Base-by-base conservation (phyloP, 441 rosid species). In the Iberis amara region DNA sequence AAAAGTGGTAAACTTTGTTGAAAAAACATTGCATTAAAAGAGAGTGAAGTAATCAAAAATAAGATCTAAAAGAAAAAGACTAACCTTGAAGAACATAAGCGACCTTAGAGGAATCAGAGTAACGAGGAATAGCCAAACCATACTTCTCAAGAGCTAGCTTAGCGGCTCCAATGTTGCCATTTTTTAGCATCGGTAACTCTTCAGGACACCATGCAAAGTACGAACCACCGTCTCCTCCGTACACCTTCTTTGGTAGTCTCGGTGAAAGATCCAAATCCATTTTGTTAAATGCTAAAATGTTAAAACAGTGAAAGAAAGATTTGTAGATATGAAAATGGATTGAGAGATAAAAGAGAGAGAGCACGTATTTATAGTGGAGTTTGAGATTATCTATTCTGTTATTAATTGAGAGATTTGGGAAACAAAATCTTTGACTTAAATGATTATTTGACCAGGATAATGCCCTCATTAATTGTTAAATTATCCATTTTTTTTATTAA, bases 1-100 rank as follows among this genome's bases (percentile, higher is more conserved):
- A 8, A 7, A 32, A 32, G n/a, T 5, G 1, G 8, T 5, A 5
- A 32, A 8, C 7, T 32, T 7, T 32, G 2, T 32, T 7, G 4
- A 32, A 30, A 30, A 30, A 30, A 30, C 7, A 30, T 30, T 27
- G 30, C 6, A n/a, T 5, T 30, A 30, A 30, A 30, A 30, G 7
- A 32, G 8, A 30, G 33, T 30, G 33, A 30, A 30, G 27, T 24
- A n/a, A n/a, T n/a, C n/a, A n/a, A n/a, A n/a, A n/a, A n/a, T n/a
- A n/a, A n/a, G n/a, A n/a, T n/a, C n/a, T n/a, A n/a, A n/a, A n/a
- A n/a, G n/a, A n/a, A 26, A 40, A 40, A n/a, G 6, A 41, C 54
- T n/a, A 49, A 85, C 94, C 96, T 68, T 75, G 96, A 44, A 88
- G 94, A 53, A 83, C 89, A 60, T 88, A 85, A 31, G 91, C 96